Conservation (phyloP, 2,329 filamentous ascomycete genomes). For the Cryphonectria nitschkei region DNA sequence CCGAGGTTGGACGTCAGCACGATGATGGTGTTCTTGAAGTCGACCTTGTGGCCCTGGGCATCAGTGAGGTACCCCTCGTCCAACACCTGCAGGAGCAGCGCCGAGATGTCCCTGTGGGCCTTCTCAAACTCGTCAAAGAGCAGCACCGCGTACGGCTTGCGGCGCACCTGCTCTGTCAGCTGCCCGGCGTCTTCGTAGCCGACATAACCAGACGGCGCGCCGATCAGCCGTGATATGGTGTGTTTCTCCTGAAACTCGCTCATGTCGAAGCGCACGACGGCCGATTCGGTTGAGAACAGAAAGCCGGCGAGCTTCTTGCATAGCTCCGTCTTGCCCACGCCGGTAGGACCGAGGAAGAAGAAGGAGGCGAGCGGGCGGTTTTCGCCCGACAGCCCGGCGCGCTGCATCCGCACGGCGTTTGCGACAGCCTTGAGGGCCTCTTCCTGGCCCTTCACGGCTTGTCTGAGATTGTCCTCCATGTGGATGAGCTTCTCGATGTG, state of each 20-base stretch:
- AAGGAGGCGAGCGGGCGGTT: constrained; percentile 92
- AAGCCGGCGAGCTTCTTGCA: constrained; percentile 95
- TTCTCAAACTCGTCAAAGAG: constrained; percentile 99
- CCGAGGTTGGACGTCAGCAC: constrained; percentile 95
- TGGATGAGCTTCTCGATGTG: constrained; percentile 93
- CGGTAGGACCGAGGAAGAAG: constrained; percentile 96
- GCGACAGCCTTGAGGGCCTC: constrained; percentile 90
- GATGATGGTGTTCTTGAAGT: constrained; percentile 96
- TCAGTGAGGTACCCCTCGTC: constrained; percentile 97
- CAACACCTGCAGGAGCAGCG: constrained; percentile 87
- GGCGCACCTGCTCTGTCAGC: constrained; percentile 89
- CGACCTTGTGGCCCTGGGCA: constrained; percentile 92
- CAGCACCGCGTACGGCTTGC: constrained; percentile 93
- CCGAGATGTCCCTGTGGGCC: constrained; percentile 91
- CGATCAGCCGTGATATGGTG: constrained; percentile 90
- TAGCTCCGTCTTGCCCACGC: constrained; percentile 95
- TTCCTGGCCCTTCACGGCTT: constrained; percentile 89
- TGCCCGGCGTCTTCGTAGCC: constrained; percentile 97
- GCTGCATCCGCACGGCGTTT: constrained; percentile 90
- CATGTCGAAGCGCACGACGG: constrained; percentile 96
- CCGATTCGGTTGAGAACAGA: constrained; percentile 88
- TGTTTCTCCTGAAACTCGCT: constrained; percentile 97
- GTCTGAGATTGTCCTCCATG: constrained; percentile 88
- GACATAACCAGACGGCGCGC: constrained; percentile 90
- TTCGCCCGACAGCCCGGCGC: constrained; percentile 88